phyloP scores from a whole-genome alignment of 257 asterid genomes.

The Przewalskia tangutica region DNA sequence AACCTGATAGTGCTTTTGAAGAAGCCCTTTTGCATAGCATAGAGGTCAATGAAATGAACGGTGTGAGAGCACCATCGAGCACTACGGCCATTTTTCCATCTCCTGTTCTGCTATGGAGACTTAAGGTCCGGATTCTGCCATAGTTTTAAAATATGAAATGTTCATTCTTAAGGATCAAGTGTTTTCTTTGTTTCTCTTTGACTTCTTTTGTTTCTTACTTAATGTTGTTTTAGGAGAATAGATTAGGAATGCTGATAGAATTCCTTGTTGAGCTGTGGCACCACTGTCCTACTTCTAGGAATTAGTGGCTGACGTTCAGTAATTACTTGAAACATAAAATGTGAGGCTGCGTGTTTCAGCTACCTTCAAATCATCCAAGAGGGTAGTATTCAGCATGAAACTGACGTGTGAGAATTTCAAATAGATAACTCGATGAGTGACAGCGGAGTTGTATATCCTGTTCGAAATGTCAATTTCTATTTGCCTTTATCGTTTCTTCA shows the following conservation, averaged over 20 bases:
- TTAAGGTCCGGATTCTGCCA: conserved; percentile 43
- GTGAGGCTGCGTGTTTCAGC: neutral
- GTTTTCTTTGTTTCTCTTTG: neutral
- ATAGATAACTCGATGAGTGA: too few species aligned
- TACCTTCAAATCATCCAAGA: too few species aligned
- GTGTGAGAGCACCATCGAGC: conserved; percentile 43
- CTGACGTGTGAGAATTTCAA: too few species aligned
- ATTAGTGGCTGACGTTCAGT: neutral
- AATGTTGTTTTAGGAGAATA: neutral
- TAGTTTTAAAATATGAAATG: neutral
- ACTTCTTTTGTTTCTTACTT: neutral
- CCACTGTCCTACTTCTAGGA: neutral
- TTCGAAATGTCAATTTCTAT: neutral
- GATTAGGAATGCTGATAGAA: neutral
- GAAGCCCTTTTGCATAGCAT: conserved; percentile 34
- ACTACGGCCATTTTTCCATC: conserved; percentile 60
- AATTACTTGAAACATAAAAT: neutral
- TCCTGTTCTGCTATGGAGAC: conserved; percentile 79
- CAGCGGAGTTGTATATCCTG: neutral
- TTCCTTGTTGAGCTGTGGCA: neutral
- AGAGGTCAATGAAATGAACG: conserved; percentile 69
- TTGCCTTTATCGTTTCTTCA: neutral
- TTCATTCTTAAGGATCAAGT: neutral
- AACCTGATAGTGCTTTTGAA: conserved; percentile 45
- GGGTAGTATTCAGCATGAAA: too few species aligned